A percentile compares a stretch with the other conserved stretches of the same genome.
Evolutionary conservation across 2,329 filamentous ascomycete species (phyloP).

Genomic region (Tolypocladium tundrense): DNA sequence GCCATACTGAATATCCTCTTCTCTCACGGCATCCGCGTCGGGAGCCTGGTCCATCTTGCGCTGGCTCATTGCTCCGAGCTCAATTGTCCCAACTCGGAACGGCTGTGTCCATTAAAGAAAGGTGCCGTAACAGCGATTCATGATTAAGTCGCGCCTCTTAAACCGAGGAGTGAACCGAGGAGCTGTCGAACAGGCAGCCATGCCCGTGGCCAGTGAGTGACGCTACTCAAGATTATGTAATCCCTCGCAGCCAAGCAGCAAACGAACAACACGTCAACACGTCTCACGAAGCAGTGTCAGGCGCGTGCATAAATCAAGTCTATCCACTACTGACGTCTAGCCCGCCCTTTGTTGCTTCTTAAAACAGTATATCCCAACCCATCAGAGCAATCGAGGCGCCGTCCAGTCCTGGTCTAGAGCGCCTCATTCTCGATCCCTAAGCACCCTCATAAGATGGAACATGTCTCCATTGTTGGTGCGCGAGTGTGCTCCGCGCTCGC

Average conservation of each 20-base stretch:
- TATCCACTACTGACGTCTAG: background rate
- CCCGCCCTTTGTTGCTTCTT: background rate
- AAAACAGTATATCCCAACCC: background rate
- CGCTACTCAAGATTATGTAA: background rate
- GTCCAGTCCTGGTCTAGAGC: background rate
- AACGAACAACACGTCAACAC: background rate
- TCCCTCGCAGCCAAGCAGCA: background rate
- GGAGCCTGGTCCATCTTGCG: conserved; percentile 8
- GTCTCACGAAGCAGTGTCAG: background rate
- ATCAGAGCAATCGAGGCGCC: background rate
- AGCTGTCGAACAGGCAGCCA: background rate
- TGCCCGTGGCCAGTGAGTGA: background rate
- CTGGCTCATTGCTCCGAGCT: background rate
- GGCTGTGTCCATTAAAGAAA: background rate
- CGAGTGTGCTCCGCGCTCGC: background rate
- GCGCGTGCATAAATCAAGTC: background rate
- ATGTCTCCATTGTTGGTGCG: background rate
- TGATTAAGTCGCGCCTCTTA: background rate
- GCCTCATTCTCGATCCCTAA: background rate
- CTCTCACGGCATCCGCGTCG: conserved; percentile 32
- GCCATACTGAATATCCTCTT: conserved; percentile 43
- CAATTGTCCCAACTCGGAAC: background rate
- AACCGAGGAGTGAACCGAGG: background rate
- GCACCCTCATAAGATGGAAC: background rate
- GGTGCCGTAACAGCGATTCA: background rate